A percentile compares a stretch with the other conserved stretches of the same genome.
These are phyloP conservation scores for Boletus rex-veris DNA, from an alignment of 768 basidiomycete species.

Conservation along the genomic window DNA sequence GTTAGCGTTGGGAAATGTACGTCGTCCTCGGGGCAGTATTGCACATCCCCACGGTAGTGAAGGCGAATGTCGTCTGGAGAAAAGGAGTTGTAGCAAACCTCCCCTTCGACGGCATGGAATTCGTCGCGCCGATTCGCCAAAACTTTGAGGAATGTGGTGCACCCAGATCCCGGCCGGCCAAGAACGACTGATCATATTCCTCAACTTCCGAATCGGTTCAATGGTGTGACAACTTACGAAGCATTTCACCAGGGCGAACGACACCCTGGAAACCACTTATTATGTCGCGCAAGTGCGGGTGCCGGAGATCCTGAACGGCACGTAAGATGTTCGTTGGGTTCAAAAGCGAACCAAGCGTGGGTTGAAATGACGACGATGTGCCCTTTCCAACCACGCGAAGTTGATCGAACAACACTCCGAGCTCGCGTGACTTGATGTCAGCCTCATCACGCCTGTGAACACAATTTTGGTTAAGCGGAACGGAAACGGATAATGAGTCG, in stretches of 20 bases:
- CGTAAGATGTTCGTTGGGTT: constrained; percentile 47
- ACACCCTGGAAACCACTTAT: constrained; percentile 53
- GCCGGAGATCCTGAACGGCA: constrained; percentile 43
- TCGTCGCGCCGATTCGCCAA: constrained; percentile 73
- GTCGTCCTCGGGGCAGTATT: constrained; percentile 83
- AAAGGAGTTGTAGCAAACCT: constrained; percentile 75
- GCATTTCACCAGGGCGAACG: constrained; percentile 63
- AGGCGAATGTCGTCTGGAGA: constrained; percentile 58
- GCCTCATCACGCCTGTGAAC: constrained; percentile 43
- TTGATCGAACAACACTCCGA: constrained; percentile 59
- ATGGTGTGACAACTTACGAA: constrained; percentile 44
- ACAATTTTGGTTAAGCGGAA: not conserved
- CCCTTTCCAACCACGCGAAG: constrained; percentile 61
- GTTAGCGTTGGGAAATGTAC: constrained; percentile 83
- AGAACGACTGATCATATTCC: constrained; percentile 57
- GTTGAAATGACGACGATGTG: constrained; percentile 49
- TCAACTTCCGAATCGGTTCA: not conserved
- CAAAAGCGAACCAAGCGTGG: constrained; percentile 61
- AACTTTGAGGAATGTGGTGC: constrained; percentile 77
- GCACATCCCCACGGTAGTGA: constrained; percentile 74
- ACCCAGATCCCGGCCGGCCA: constrained; percentile 83
- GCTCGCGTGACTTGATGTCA: constrained; percentile 48
- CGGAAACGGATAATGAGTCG: not conserved
- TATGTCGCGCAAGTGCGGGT: constrained; percentile 60
- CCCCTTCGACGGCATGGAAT: constrained; percentile 64